These are phyloP conservation scores for Phytophthora citricola DNA, from an alignment of 352 stramenopile species.

Conservation along the genomic window DNA sequence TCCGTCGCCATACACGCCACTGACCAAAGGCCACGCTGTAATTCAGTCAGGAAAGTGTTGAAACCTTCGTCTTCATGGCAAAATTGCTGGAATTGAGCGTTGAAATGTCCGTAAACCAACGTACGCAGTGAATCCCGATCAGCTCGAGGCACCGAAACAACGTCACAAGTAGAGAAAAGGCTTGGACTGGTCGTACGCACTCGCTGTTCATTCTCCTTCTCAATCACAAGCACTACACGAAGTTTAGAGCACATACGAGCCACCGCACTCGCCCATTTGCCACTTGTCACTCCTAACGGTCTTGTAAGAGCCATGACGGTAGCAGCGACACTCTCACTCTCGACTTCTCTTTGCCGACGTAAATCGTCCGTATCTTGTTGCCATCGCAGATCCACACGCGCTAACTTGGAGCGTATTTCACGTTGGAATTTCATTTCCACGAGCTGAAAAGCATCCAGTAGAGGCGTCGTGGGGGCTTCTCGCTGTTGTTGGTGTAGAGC, in stretches of 20 bases:
- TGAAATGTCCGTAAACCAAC: constrained; percentile 55
- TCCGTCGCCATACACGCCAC: constrained; percentile 37
- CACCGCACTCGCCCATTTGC: constrained; percentile 73
- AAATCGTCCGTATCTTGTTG: constrained; percentile 75
- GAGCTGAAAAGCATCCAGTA: constrained; percentile 39
- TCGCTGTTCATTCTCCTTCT: constrained; percentile 24
- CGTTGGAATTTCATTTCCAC: constrained; percentile 42
- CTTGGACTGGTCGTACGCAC: constrained; percentile 23
- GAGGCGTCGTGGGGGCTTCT: constrained; percentile 29
- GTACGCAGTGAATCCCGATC: constrained; percentile 36
- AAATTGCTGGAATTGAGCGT: constrained; percentile 44
- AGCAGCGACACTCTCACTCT: constrained; percentile 72
- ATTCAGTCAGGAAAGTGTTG: constrained; percentile 29
- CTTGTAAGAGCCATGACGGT: constrained; percentile 83
- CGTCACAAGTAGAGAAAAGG: constrained; percentile 42
- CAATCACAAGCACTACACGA: constrained; percentile 53
- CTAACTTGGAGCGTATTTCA: constrained; percentile 44
- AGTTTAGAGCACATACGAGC: constrained; percentile 59
- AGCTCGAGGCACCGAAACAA: constrained; percentile 41
- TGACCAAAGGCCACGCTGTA: constrained; percentile 52
- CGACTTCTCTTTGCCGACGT: constrained; percentile 60
- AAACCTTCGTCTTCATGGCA: neutral
- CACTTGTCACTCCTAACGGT: constrained; percentile 70
- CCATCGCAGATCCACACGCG: constrained; percentile 54
- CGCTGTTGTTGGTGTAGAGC: constrained; percentile 42